Evolutionary conservation across 352 stramenopile genomes (phyloP), one percentile per base, ranked within the genome.

Genomic region (Phytophthora melonis): DNA sequence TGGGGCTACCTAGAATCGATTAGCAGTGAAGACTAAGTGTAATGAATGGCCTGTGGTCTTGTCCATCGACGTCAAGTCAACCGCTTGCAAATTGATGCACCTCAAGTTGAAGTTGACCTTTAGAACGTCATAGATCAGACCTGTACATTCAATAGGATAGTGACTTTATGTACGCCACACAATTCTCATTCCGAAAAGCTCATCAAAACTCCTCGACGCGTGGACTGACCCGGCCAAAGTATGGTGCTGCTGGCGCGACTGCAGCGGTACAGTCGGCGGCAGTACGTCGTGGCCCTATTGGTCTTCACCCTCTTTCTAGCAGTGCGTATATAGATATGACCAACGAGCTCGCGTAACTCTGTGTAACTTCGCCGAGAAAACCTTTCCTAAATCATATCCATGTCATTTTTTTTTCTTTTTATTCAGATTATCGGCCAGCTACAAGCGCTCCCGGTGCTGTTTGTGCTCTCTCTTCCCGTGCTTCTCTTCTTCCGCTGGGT

Each of bases 401-500:
- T 72, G 41, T 53, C 18, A 41, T 45, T 45, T 18, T 27, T 70
- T 18, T 27, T 70, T 0, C 45, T 54, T 67, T 16, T 53, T 50
- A 50, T 50, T 50, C 16, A 86, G 79, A 70, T 87, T 19, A 60
- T 77, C 14, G 77, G 75, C 2, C 50, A 73, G 21, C 60, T 73
- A 0, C 63, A 82, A 34, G 47, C 68, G 5, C 58, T 79, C 10
- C 45, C 71, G 13, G 73, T 88, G 49, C 55, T 85, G 25, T 43
- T 78, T 3, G 34, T 84, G 9, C 62, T 84, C 13, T 58, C 72
- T 7, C 52, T 82, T 19, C 81, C 81, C 1, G 77, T 72, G 16
- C 6, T 81, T 23, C 23, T 83, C 43, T 88, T 83, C 67, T 79
- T 75, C 55, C 32, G 39, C 8, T 86, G 77, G 79, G 74, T 80